These are phyloP conservation scores for Yamadazyma mexicana DNA, from an alignment of 1,139 yeast genomes.

Conservation along the genomic window DNA sequence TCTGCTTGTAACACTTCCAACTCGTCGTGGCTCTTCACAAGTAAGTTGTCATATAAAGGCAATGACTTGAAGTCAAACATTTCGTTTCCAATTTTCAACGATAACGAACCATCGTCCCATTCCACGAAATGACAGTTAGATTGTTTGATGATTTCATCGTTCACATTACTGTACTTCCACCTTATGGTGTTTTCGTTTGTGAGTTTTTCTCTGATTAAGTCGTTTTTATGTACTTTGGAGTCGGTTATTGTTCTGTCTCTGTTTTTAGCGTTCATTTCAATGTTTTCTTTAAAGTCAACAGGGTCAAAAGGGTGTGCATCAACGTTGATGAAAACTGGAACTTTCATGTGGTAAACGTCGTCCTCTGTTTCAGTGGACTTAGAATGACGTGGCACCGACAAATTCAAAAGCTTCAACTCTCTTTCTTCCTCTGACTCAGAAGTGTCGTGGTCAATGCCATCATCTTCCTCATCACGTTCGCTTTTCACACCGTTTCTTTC, in stretches of 20 bases:
- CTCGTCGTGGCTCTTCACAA: slow-evolving; percentile 70
- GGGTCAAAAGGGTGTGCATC: slow-evolving; percentile 91
- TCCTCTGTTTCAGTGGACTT: slow-evolving; percentile 42
- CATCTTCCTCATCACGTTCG: slow-evolving; percentile 4
- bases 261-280: slow-evolving; percentile 48
- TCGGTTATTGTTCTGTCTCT: slow-evolving; percentile 25
- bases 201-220: slow-evolving; percentile 50
- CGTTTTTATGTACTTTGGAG: slow-evolving; percentile 39
- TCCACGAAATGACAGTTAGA: slow-evolving; percentile 87
- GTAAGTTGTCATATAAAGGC: slow-evolving; percentile 69
- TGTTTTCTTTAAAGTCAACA: slow-evolving; percentile 57
- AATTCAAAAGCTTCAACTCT: slow-evolving; percentile 52
- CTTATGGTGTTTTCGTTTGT: slow-evolving; percentile 81
- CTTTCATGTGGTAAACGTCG: slow-evolving; percentile 57
- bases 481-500: slow-evolving; percentile 18
- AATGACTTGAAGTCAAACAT: slow-evolving; percentile 74
- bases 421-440: slow-evolving; percentile 10
- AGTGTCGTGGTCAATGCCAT: slow-evolving; percentile 6
- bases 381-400: slow-evolving; percentile 76
- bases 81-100: slow-evolving; percentile 85
- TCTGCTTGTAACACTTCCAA: slow-evolving; percentile 69
- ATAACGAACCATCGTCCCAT: slow-evolving; percentile 92
- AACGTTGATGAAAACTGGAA: slow-evolving; percentile 80
- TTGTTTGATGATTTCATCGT: slow-evolving; percentile 69
- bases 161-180: slow-evolving; percentile 84